Conservation (phyloP, 257 asterid species). For the Anisodus acutangulus region DNA sequence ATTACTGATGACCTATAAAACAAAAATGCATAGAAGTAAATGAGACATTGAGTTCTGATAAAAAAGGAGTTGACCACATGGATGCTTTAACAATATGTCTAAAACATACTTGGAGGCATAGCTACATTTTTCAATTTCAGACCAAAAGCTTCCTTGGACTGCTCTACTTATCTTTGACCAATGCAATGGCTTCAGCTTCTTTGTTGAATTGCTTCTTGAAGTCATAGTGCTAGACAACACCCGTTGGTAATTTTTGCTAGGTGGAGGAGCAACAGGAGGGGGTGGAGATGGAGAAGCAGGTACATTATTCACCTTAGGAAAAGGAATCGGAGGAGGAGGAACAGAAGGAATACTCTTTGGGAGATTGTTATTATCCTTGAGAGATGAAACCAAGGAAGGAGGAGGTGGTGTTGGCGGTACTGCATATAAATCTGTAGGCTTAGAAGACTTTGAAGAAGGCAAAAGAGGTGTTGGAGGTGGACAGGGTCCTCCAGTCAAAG, state of each 20-base stretch:
- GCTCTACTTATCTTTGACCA: conserved; percentile 87
- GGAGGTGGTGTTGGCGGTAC: conserved; percentile 41
- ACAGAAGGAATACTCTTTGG: conserved; percentile 31
- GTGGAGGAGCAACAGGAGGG: conserved; percentile 46
- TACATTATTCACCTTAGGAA: conserved; percentile 32
- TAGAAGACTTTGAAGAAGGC: conserved; percentile 6
- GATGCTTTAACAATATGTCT: conserved; percentile 8
- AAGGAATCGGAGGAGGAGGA: conserved; percentile 80
- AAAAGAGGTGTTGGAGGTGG: conserved; percentile 34
- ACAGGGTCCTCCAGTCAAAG: conserved; percentile 27
- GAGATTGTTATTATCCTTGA: conserved; percentile 17
- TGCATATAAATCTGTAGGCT: conserved; percentile 37
- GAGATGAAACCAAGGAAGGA: conserved; percentile 14
- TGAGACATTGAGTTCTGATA: not conserved
- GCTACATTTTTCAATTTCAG: conserved; percentile 74
- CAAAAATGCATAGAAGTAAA: conserved; percentile 35
- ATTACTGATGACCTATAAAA: conserved; percentile 73
- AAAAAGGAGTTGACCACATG: conserved; percentile 19
- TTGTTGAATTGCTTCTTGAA: conserved; percentile 28
- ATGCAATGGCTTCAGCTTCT: conserved; percentile 72
- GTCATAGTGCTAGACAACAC: conserved; percentile 38
- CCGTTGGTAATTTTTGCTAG: conserved; percentile 50
- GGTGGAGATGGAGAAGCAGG: conserved; percentile 22
- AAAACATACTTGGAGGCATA: conserved; percentile 67
- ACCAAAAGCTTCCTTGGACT: conserved; percentile 88